Conservation (phyloP, 345 rosid species). For the Eucalyptus cloeziana region DNA sequence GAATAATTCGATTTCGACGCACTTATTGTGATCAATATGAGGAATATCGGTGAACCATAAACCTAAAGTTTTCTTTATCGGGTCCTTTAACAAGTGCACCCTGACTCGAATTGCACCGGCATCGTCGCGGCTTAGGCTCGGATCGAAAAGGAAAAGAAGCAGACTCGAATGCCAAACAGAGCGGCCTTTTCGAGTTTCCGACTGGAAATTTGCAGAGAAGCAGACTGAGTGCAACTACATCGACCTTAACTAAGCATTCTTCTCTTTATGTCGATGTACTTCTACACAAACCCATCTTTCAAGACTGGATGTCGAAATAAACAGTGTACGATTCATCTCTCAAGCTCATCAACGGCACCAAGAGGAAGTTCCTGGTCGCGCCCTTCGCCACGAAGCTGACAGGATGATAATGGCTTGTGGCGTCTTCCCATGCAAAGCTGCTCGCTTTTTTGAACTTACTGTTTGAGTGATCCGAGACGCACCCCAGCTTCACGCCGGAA, state of each 20-base stretch:
- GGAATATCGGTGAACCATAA: not conserved
- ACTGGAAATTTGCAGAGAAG: not conserved
- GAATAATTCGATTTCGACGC: not conserved
- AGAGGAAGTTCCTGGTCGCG: conserved; percentile 40
- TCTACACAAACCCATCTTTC: not conserved
- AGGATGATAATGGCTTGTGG: conserved; percentile 47
- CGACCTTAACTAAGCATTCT: not conserved
- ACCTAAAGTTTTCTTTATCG: too few relatives aligned
- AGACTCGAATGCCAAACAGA: not conserved
- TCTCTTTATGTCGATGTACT: not conserved
- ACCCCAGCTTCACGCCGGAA: conserved; percentile 27
- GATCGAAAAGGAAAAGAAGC: not conserved
- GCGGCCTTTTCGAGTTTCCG: not conserved
- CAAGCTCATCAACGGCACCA: conserved; percentile 60
- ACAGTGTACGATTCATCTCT: conserved; percentile 74
- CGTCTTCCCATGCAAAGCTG: conserved; percentile 45
- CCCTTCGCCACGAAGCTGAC: conserved; percentile 79
- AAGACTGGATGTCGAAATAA: conserved; percentile 43
- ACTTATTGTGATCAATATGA: not conserved
- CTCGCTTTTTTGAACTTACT: conserved; percentile 21
- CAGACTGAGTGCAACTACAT: not conserved
- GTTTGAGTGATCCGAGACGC: conserved; percentile 16
- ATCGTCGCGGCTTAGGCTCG: not conserved
- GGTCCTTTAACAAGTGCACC: not conserved
- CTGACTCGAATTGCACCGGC: not conserved